Evolutionary conservation across 805 yeast species (phyloP).

Genomic region (Debaryomyces tyrocola): DNA sequence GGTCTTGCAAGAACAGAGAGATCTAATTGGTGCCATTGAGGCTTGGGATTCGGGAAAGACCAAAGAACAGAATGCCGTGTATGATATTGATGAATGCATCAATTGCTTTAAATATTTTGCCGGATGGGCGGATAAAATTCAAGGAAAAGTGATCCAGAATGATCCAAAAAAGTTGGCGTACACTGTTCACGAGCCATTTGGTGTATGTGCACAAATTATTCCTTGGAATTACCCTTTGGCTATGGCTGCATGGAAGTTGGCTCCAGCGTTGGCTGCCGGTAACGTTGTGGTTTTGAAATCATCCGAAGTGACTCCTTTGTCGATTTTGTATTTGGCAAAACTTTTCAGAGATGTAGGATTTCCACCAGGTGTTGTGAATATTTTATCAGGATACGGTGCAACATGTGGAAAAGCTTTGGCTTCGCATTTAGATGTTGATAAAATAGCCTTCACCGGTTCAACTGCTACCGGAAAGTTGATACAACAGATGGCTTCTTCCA

Average conservation of each 20-base stretch:
- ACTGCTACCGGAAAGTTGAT: conserved; percentile 67
- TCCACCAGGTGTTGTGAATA: conserved; percentile 75
- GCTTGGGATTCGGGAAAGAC: conserved; percentile 53
- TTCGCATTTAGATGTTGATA: conserved; percentile 54
- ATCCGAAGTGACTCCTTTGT: conserved; percentile 75
- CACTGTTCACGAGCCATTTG: conserved; percentile 60
- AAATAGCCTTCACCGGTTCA: conserved; percentile 66
- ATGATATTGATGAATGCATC: conserved; percentile 49
- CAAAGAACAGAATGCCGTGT: conserved; percentile 45
- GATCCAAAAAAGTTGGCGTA: conserved; percentile 57
- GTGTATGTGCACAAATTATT: conserved; percentile 47
- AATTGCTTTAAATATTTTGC: conserved; percentile 53
- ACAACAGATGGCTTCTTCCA: conserved; percentile 59
- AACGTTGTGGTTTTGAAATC: conserved; percentile 71
- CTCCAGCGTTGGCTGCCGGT: conserved; percentile 82
- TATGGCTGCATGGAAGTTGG: conserved; percentile 80
- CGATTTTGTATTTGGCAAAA: conserved; percentile 60
- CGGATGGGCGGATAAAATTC: conserved; percentile 62
- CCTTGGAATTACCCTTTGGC: conserved; percentile 51
- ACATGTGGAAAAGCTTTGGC: conserved; percentile 71
- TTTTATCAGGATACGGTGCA: conserved; percentile 68
- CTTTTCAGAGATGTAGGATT: conserved; percentile 65
- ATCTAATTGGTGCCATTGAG: conserved; percentile 37
- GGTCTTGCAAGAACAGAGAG: conserved; percentile 30
- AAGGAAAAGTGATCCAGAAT: conserved; percentile 46